Evolutionary conservation across 2,329 filamentous ascomycete genomes (phyloP).

Genomic region (Neopestalotiopsis rosae): DNA sequence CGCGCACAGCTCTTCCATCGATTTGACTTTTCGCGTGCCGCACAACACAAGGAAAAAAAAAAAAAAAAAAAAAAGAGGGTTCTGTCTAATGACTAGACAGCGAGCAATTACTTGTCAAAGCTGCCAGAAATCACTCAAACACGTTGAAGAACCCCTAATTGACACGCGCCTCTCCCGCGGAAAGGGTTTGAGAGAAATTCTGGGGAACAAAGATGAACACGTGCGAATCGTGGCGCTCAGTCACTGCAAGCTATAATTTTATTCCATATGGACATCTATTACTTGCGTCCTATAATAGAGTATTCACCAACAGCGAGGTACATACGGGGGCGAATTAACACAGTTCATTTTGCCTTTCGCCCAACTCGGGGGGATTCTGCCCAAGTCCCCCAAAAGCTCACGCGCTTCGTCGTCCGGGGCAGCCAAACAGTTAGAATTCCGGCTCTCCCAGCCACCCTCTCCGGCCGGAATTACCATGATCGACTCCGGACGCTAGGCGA

Average conservation of each 20-base stretch:
- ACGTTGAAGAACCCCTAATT: not conserved
- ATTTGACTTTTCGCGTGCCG: not conserved
- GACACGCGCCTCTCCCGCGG: no score
- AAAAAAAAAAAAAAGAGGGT: not conserved
- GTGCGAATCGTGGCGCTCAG: not conserved
- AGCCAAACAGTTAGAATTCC: not conserved
- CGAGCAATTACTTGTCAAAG: not conserved
- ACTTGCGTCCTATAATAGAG: not conserved
- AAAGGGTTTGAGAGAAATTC: not conserved
- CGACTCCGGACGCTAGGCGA: not conserved
- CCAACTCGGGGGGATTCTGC: no score
- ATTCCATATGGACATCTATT: no score
- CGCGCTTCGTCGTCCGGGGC: not conserved
- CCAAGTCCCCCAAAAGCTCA: not conserved
- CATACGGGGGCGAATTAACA: not conserved
- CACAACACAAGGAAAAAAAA: not conserved
- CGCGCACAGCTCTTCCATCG: not conserved
- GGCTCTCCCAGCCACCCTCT: constrained; percentile 5
- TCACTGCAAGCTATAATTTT: not conserved
- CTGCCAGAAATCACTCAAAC: not conserved
- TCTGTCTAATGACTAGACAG: not conserved
- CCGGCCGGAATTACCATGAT: constrained; percentile 8
- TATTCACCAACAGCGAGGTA: not conserved
- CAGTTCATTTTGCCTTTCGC: no score
- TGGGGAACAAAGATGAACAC: not conserved